Conservation (phyloP, 1,284 basidiomycete genomes). For the Gomphus sp. region DNA sequence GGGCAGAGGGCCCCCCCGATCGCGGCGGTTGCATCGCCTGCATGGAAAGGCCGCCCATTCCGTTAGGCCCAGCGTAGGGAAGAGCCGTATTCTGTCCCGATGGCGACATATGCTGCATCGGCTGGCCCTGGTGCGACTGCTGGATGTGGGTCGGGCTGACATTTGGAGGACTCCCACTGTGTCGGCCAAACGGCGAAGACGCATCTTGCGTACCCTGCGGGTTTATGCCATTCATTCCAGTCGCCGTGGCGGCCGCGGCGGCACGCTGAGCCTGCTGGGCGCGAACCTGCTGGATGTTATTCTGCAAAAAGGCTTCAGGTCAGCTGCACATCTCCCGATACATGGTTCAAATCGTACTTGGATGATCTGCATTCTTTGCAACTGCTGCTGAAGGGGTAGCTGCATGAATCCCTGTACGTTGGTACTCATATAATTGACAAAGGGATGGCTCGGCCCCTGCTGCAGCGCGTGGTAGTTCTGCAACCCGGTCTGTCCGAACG, state of each 20-base stretch:
- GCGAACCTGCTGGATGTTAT: constrained; percentile 1
- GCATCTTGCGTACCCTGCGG: background rate
- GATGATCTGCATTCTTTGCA: constrained; percentile 45
- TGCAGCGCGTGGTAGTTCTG: constrained; percentile 43
- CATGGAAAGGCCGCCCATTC: background rate
- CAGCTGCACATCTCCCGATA: background rate
- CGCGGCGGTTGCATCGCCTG: background rate
- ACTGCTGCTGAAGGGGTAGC: constrained; percentile 42
- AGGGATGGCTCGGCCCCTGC: constrained; percentile 40
- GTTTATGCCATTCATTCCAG: constrained; percentile 5
- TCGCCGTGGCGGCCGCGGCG: background rate
- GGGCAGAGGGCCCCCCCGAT: background rate
- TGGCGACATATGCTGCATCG: background rate
- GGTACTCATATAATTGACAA: constrained; percentile 44
- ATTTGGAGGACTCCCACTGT: constrained; percentile 8
- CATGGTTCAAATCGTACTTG: constrained; percentile 34
- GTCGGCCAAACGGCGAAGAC: constrained; percentile 1
- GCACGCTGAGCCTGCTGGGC: constrained; percentile 1
- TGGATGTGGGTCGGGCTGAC: background rate
- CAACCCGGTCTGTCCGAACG: constrained; percentile 28
- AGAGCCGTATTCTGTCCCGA: background rate
- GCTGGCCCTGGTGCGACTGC: background rate
- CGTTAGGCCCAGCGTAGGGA: background rate
- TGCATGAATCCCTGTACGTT: constrained; percentile 44
- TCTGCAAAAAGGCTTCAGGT: background rate